Evolutionary conservation across 495 filamentous ascomycete species (phyloP).

Genomic region (Trichoderma gamsii): DNA sequence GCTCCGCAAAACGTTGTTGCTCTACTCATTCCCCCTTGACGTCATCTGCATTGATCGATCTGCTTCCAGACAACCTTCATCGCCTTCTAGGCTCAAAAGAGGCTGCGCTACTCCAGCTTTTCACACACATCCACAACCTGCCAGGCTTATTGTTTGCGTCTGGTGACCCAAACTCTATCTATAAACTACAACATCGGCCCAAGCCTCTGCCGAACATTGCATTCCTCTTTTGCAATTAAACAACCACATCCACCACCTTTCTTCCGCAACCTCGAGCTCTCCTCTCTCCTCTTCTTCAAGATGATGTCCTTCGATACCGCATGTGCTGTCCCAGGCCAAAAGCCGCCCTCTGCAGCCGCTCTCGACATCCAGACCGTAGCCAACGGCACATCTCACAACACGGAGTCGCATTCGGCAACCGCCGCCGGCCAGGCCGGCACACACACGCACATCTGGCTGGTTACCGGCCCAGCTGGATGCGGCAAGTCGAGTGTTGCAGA

Average conservation of each 20-base stretch:
- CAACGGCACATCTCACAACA: not conserved
- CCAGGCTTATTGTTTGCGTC: no score
- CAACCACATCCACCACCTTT: not conserved
- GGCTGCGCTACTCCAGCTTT: no score
- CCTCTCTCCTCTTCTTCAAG: not conserved
- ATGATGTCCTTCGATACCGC: conserved; percentile 10
- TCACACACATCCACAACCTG: no score
- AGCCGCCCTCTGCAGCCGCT: not conserved
- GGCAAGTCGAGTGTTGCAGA: conserved; percentile 92
- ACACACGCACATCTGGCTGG: conserved; percentile 86
- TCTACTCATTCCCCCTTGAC: no score
- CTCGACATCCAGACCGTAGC: not conserved
- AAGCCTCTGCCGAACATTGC: not conserved
- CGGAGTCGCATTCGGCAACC: not conserved
- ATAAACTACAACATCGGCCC: no score
- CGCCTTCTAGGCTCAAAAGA: no score
- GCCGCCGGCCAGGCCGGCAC: conserved; percentile 17
- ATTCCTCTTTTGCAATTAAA: not conserved
- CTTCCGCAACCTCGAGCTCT: not conserved
- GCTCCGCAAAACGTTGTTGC: no score
- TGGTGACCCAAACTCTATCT: no score
- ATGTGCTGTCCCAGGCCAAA: not conserved
- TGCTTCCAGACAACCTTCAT: no score
- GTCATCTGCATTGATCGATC: no score
- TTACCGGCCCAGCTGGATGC: conserved; percentile 95